phyloP scores from a whole-genome alignment of 202 grass and related monocot species.

The Miscanthus sacchariflorus region DNA sequence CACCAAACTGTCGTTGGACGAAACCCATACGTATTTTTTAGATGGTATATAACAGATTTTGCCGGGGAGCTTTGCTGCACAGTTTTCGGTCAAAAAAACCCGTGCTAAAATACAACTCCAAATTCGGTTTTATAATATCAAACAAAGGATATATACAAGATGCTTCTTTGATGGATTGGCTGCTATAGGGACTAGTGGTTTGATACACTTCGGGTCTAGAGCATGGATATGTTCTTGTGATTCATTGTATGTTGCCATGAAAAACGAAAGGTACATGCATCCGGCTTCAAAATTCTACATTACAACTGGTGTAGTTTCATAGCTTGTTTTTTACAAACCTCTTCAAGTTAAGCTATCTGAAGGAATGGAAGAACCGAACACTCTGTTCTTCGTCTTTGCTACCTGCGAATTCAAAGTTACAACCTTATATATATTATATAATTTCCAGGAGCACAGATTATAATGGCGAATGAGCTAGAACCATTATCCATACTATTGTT shows the following conservation, averaged over 20 bases:
- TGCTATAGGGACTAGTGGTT: neutral
- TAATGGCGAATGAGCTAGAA: neutral
- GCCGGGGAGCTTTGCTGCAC: too few species aligned
- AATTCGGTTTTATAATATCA: neutral
- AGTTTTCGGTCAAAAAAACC: too few species aligned
- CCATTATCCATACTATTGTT: neutral
- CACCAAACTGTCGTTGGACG: too few species aligned
- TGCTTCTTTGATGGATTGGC: neutral
- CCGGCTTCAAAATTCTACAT: neutral
- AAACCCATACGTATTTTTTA: too few species aligned
- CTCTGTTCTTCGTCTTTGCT: constrained; percentile 60
- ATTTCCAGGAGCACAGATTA: neutral
- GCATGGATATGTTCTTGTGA: too few species aligned
- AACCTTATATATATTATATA: neutral
- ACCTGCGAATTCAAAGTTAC: constrained; percentile 40
- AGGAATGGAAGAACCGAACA: constrained; percentile 50
- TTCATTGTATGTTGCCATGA: too few species aligned
- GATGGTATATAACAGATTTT: too few species aligned
- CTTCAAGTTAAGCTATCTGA: neutral
- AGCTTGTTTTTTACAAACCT: neutral
- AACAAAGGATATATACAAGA: neutral
- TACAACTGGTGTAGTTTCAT: neutral
- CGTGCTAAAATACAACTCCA: too few species aligned
- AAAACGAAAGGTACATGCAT: neutral
- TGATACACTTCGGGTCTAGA: too few species aligned